Conservation (phyloP, 2,329 filamentous ascomycete species). For the Apiospora saccharicola region DNA sequence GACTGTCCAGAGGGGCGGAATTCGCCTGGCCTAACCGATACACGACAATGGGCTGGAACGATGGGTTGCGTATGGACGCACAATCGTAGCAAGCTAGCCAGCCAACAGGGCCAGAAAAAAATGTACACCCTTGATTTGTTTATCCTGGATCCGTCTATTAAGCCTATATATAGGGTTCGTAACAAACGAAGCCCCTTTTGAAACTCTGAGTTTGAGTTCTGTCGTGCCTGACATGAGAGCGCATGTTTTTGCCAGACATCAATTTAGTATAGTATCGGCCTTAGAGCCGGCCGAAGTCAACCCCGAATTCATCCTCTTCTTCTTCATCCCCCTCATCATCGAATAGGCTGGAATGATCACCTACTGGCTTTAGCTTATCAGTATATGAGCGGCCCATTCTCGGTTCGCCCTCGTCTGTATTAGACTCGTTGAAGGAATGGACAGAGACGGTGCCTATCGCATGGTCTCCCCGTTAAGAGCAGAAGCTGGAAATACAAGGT, state of each 20-base stretch:
- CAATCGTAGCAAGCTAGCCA: constrained; percentile 20
- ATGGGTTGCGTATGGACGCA: constrained; percentile 7
- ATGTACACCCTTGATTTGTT: background rate
- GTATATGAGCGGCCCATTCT: constrained; percentile 68
- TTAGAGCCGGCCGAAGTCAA: background rate
- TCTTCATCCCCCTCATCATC: constrained; percentile 30
- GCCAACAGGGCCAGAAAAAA: constrained; percentile 13
- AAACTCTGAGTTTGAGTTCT: background rate
- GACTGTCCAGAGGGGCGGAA: background rate
- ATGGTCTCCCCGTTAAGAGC: constrained; percentile 83
- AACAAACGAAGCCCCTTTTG: background rate
- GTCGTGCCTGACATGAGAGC: background rate
- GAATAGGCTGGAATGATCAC: constrained; percentile 21
- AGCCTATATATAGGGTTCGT: background rate
- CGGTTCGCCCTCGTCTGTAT: constrained; percentile 68
- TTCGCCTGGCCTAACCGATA: background rate
- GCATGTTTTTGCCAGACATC: background rate
- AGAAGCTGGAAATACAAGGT: constrained; percentile 63
- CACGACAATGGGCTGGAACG: constrained; percentile 17
- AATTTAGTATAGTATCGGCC: background rate
- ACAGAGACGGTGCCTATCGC: constrained; percentile 77
- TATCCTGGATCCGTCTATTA: constrained; percentile 1
- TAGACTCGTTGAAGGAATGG: constrained; percentile 77
- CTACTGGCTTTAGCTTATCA: constrained; percentile 58
- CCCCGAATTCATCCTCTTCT: constrained; percentile 26